Base-by-base conservation (phyloP, 2,329 filamentous ascomycete genomes). In the Cucurbitaria berberidis region DNA sequence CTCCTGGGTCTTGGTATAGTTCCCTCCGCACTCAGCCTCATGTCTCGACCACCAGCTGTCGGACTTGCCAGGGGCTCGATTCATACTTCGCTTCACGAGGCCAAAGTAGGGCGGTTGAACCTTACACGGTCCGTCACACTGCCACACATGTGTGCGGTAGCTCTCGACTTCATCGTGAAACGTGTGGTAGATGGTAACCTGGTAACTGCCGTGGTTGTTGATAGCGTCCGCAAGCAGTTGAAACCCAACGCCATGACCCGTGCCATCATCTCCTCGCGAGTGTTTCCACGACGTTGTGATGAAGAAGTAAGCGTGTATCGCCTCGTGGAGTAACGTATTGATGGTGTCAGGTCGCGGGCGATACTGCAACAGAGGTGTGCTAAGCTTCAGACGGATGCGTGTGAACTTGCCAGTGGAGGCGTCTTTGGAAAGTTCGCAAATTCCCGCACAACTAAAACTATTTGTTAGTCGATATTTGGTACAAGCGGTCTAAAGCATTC, bases 231-330 rank as follows among this genome's bases (percentile, higher is more conserved):
- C 77, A 1, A 79, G 66, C 15, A 78, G 57, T 39, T 77, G 73
- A 49, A 79, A 79, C 5, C 77, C 77, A 9, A 55, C 55, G 1
- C 77, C 77, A 51, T 80, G 77, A 0, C 77, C 77, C 15, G 77
- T 77, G 0, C 75, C 74, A 47, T 75, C 71, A 27, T 78, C 76
- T 10, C 74, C 74, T 6, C 77, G 72, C 8, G 72, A 73, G 51
- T 79, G 75, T 42, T 54, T 63, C 75, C 75, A 78, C 8, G 76
- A 76, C 2, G 76, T 77, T 13, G 74, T 78, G 32, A 80, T 64
- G 64, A 79, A 79, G 66, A 80, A 78, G 57, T 79, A 80, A 22
- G 77, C 77, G 44, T 79, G 77, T 16, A 79, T 78, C 2, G 74
- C 70, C 53, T 80, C 77, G 52, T 79, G 77, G 3, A 80, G 64